Conservation (phyloP, 1,139 yeast genomes). For the Sugiyamaella neomexicana region DNA sequence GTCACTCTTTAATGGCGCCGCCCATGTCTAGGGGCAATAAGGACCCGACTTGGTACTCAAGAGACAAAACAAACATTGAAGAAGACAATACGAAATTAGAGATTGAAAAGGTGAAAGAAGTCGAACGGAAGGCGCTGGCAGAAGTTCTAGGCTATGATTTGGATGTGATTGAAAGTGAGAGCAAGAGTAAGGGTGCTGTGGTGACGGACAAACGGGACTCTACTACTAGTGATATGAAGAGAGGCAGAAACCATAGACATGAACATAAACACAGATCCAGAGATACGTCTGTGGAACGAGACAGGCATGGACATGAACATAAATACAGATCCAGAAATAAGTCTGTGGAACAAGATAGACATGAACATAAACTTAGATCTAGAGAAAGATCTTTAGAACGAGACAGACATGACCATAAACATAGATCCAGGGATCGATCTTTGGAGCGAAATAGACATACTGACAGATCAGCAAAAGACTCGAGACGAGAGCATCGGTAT, state of each 20-base stretch:
- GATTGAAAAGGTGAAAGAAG: constrained; percentile 25
- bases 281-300: neutral
- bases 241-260: neutral
- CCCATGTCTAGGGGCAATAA: constrained; percentile 33
- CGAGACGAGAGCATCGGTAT: neutral
- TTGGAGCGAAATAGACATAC: neutral
- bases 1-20: constrained; percentile 37
- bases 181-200: neutral
- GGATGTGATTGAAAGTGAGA: constrained; percentile 2
- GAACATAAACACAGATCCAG: neutral
- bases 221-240: neutral
- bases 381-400: constrained; percentile 14
- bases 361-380: neutral
- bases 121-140: constrained; percentile 33
- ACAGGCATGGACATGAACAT: neutral
- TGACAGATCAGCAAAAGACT: neutral
- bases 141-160: constrained; percentile 28
- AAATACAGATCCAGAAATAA: constrained; percentile 5
- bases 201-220: neutral
- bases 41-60: constrained; percentile 35
- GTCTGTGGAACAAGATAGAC: constrained; percentile 4
- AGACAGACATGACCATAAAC: constrained; percentile 7
- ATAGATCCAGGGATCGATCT: constrained; percentile 13
- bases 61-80: constrained; percentile 22
- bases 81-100: constrained; percentile 11